These are phyloP conservation scores for Solioccasus polychromus DNA, from an alignment of 768 basidiomycete genomes.

Conservation along the genomic window DNA sequence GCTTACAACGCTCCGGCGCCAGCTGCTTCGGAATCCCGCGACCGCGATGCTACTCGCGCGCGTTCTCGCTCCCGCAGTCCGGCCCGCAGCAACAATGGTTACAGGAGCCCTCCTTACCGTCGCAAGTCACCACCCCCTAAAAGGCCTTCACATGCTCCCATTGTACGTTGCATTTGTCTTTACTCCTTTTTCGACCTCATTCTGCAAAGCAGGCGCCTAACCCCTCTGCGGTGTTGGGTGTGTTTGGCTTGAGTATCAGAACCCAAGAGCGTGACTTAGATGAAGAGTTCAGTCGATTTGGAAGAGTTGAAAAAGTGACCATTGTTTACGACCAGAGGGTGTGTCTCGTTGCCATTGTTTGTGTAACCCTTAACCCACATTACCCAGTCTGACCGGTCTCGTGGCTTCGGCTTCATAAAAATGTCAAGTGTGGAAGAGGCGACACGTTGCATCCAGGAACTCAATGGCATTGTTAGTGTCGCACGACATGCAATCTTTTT, in stretches of 20 bases:
- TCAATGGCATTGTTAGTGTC: slow-evolving; percentile 83
- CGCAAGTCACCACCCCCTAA: slow-evolving; percentile 61
- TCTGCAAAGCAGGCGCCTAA: slow-evolving; percentile 70
- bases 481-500: background rate
- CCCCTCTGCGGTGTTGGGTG: slow-evolving; percentile 86
- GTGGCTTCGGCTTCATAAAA: slow-evolving; percentile 96
- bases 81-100: slow-evolving; percentile 49
- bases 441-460: slow-evolving; percentile 77
- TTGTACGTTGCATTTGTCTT: slow-evolving; percentile 47
- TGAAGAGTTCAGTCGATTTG: slow-evolving; percentile 87
- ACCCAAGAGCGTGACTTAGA: slow-evolving; percentile 93
- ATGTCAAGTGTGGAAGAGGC: slow-evolving; percentile 92
- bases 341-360: slow-evolving; percentile 27
- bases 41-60: slow-evolving; percentile 58
- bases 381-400: slow-evolving; percentile 84
- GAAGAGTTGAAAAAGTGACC: slow-evolving; percentile 90
- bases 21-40: slow-evolving; percentile 42
- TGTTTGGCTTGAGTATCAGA: slow-evolving; percentile 97
- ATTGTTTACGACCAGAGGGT: slow-evolving; percentile 98
- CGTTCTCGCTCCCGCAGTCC: slow-evolving; percentile 78
- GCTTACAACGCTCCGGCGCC: slow-evolving; percentile 69
- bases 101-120: slow-evolving; percentile 54
- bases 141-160: slow-evolving; percentile 67
- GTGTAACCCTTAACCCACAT: slow-evolving; percentile 20
- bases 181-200: slow-evolving; percentile 32